These are phyloP conservation scores for Xylaria curta DNA, from an alignment of 495 filamentous ascomycete genomes.

Conservation along the genomic window DNA sequence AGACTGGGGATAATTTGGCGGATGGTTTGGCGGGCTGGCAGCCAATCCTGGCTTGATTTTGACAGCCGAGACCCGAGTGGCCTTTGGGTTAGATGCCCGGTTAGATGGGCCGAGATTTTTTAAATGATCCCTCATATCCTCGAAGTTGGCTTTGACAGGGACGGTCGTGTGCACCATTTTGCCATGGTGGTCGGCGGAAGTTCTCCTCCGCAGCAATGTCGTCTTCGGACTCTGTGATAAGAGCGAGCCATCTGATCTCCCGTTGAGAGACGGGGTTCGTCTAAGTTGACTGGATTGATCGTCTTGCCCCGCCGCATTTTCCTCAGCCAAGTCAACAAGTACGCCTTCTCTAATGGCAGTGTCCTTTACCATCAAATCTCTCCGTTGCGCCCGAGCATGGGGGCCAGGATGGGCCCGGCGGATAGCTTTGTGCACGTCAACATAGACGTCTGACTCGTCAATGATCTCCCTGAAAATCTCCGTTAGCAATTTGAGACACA, in stretches of 20 bases:
- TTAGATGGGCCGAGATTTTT: conserved; percentile 94
- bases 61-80: conserved; percentile 84
- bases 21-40: conserved; percentile 26
- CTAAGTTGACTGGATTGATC: conserved; percentile 12
- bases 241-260: conserved; percentile 37
- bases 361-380: conserved; percentile 60
- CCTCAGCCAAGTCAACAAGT: conserved; percentile 39
- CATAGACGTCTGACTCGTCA: conserved; percentile 90
- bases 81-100: conserved; percentile 78
- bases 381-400: conserved; percentile 63
- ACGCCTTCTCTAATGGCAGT: conserved; percentile 32
- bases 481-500: conserved; percentile 21
- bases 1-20: conserved; percentile 33
- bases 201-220: conserved; percentile 63
- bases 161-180: conserved; percentile 46
- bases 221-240: conserved; percentile 49
- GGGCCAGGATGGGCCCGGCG: conserved; percentile 61
- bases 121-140: conserved; percentile 80
- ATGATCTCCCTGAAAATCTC: conserved; percentile 67
- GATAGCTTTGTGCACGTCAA: conserved; percentile 97
- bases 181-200: conserved; percentile 55
- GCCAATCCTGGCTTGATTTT: conserved; percentile 79
- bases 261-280: conserved; percentile 31
- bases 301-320: conserved; percentile 1
- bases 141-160: conserved; percentile 57